Percentiles rank a stretch among this genome's conserved stretches.
Conservation (phyloP, 352 stramenopile genomes). For the Phytophthora ramorum region DNA sequence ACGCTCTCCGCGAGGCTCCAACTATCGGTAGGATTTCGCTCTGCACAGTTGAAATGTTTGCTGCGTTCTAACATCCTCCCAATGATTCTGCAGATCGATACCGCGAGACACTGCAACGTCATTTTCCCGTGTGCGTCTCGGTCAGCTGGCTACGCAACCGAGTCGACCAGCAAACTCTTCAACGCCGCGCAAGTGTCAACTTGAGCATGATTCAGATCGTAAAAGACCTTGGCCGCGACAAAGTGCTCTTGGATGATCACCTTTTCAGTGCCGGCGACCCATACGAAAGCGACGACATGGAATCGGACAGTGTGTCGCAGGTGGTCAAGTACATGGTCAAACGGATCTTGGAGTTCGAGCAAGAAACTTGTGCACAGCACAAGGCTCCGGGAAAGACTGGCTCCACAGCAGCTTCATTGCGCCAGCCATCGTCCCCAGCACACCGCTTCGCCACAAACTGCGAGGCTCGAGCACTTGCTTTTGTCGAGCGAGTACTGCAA, state of each 20-base stretch:
- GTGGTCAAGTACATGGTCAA: conserved; percentile 70
- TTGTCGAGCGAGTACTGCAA: conserved; percentile 75
- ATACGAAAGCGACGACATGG: conserved; percentile 17
- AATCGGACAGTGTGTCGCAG: conserved; percentile 53
- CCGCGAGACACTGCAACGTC: conserved; percentile 42
- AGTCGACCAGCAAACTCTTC: conserved; percentile 58
- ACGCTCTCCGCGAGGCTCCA: conserved; percentile 37
- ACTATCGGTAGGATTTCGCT: conserved; percentile 22
- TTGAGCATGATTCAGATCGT: conserved; percentile 83
- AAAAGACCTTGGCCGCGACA: conserved; percentile 78
- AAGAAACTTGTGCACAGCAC: conserved; percentile 4
- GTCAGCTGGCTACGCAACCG: conserved; percentile 71
- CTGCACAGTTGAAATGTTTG: neutral
- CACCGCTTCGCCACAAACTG: conserved; percentile 47
- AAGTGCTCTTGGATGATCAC: conserved; percentile 63
- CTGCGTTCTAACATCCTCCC: conserved; percentile 3
- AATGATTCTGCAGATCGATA: conserved; percentile 35
- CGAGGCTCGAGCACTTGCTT: conserved; percentile 65
- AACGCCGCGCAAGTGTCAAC: conserved; percentile 60
- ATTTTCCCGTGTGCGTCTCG: conserved; percentile 64
- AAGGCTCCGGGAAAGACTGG: conserved; percentile 3
- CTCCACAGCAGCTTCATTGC: conserved; percentile 2
- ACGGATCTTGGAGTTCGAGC: conserved; percentile 54
- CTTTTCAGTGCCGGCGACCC: conserved; percentile 43
- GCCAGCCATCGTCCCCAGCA: conserved; percentile 34